Evolutionary conservation across 768 basidiomycete species (phyloP).

Genomic region (Russula virescens): DNA sequence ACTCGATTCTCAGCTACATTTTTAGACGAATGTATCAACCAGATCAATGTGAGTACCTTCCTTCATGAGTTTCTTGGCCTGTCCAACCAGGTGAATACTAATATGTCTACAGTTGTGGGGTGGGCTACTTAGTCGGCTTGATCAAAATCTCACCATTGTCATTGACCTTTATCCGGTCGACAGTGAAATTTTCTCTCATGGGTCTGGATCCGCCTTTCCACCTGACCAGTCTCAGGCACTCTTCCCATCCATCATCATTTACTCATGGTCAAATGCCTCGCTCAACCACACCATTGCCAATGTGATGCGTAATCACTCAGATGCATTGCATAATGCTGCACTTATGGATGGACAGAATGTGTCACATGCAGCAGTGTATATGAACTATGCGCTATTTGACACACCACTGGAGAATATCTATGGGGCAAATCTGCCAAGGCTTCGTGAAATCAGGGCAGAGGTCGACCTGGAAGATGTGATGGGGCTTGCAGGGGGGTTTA

Average conservation of each 20-base stretch:
- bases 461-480: slow-evolving; percentile 26
- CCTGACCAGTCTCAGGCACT: slow-evolving; percentile 7
- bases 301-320: slow-evolving; percentile 29
- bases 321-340: too few relatives aligned
- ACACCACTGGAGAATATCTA: slow-evolving; percentile 23
- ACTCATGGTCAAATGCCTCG: slow-evolving; percentile 17
- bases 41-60: slow-evolving; percentile 1
- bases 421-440: slow-evolving; percentile 20
- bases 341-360: too few relatives aligned
- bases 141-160: not conserved
- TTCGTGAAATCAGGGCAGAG: slow-evolving; percentile 5
- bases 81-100: not conserved
- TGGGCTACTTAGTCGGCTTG: not conserved
- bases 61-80: not conserved
- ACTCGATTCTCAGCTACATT: too few relatives aligned
- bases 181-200: slow-evolving; percentile 4
- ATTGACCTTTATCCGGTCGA: slow-evolving; percentile 8
- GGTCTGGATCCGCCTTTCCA: slow-evolving; percentile 15
- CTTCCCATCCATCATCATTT: not conserved
- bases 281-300: slow-evolving; percentile 39
- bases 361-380: too few relatives aligned
- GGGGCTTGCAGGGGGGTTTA: slow-evolving; percentile 26
- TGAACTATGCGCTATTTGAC: too few relatives aligned
- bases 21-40: not conserved
- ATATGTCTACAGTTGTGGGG: slow-evolving; percentile 12